Evolutionary conservation across 148 eudicot species (phyloP).

Genomic region (Nyssa sinensis): DNA sequence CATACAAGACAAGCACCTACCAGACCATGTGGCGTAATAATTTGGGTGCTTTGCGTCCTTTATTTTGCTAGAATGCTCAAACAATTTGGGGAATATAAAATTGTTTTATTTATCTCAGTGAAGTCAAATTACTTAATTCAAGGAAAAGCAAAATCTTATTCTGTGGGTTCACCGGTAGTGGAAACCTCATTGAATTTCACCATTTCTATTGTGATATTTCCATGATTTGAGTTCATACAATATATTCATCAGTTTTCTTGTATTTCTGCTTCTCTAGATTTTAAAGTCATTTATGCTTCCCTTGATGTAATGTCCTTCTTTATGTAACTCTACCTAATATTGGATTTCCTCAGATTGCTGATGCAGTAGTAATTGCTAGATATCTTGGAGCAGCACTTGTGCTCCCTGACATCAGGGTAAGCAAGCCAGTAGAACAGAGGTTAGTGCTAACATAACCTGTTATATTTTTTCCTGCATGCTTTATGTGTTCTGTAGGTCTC

Average conservation of each 20-base stretch:
- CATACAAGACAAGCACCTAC: no score
- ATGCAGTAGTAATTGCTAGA: constrained; percentile 30
- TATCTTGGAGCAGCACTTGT: constrained; percentile 39
- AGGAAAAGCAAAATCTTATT: no score
- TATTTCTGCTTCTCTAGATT: not conserved
- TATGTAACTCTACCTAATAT: not conserved
- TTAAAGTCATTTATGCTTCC: not conserved
- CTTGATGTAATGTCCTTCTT: not conserved
- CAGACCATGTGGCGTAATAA: no score
- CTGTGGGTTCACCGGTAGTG: no score
- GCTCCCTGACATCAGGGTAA: constrained; percentile 29
- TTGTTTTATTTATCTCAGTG: no score
- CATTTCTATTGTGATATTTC: no score
- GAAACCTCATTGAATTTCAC: no score
- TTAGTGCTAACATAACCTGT: not conserved
- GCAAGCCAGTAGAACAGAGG: constrained; percentile 21
- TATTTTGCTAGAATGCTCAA: no score
- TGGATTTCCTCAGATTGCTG: constrained; percentile 25
- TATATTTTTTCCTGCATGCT: not conserved
- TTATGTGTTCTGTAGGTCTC: not conserved
- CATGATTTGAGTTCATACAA: no score
- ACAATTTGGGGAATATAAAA: no score
- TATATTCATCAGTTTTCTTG: not conserved
- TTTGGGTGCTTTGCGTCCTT: no score
- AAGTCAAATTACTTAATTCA: no score